phyloP scores from a whole-genome alignment of 768 basidiomycete species.

The Rhizopogon vinicolor region DNA sequence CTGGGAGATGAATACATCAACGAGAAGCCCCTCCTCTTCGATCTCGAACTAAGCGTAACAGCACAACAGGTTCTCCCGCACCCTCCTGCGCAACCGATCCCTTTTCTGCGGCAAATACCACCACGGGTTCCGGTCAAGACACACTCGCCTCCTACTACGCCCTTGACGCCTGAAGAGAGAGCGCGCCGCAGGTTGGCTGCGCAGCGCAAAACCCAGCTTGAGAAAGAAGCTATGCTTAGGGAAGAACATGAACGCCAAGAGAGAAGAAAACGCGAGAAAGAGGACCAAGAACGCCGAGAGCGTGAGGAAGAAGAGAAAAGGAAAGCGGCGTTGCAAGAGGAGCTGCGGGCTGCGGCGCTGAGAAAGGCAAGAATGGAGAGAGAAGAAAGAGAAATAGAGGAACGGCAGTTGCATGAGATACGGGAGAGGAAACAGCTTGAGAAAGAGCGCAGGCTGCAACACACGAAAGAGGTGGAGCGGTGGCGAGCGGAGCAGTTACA shows the following conservation, averaged over 20 bases:
- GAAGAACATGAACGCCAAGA: conserved; percentile 44
- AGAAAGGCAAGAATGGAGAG: conserved; percentile 32
- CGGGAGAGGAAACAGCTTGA: conserved; percentile 43
- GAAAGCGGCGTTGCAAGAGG: conserved; percentile 42
- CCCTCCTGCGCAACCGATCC: not conserved
- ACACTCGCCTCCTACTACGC: conserved; percentile 6
- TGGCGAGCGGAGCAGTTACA: conserved; percentile 48
- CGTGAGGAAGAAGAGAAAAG: conserved; percentile 39
- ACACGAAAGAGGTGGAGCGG: conserved; percentile 45
- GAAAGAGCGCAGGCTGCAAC: conserved; percentile 44
- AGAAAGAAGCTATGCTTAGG: conserved; percentile 37
- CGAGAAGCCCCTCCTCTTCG: conserved; percentile 1
- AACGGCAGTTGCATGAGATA: conserved; percentile 37
- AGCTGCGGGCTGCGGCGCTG: conserved; percentile 29
- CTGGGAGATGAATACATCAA: conserved; percentile 9
- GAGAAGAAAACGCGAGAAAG: conserved; percentile 22
- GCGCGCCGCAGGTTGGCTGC: conserved; percentile 16
- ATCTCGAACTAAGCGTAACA: not conserved
- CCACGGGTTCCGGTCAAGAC: conserved; percentile 1
- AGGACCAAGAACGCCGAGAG: conserved; percentile 11
- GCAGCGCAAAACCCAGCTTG: conserved; percentile 23
- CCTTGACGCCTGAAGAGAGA: conserved; percentile 22
- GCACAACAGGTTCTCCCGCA: conserved; percentile 3
- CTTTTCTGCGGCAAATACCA: not conserved
- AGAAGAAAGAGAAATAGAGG: conserved; percentile 42